Base-by-base conservation (phyloP, 805 yeast genomes). In the Metschnikowia picachoensis region DNA sequence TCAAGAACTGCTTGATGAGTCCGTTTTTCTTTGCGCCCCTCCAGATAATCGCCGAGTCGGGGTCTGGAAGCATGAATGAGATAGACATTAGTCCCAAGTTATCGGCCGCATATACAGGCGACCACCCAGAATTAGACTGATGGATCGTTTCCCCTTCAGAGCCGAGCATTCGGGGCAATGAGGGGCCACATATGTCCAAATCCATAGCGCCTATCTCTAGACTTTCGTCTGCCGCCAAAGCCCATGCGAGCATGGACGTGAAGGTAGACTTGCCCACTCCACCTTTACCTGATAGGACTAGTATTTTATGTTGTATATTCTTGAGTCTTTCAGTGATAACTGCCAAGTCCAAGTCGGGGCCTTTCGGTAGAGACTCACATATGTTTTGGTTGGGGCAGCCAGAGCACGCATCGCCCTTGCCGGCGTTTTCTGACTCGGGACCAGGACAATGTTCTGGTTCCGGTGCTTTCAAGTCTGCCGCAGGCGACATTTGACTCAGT, bases 401-500 rank as follows among this genome's bases (percentile, higher is more conserved):
- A 8, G 71, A 77, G 62, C 99, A 94, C 11, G 98, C 96, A 60
- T 88, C 96, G 3, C 88, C 91, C 57, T 85, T 81, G 8, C 99
- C 99, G 2, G 99, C 99, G 43, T 70, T 67, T 56, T 90, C 97
- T 2, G 95, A 85, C 61, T 92, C 97, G 1, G 98, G 96, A 1
- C 99, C 99, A 0, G 99, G 99, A 70, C 99, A 94, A 65, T 94
- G 98, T 61, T 90, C 97, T 1, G 99, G 98, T 59, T 85, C 95
- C 0, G 94, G 90, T 0, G 83, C 87, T 45, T 73, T 55, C 20
- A 69, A 58, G 36, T 59, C 41, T 16, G 52, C 51, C 5, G 62
- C 16, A 15, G 45, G 46, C 25, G 45, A 28, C 45, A 46, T 42
- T 20, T 2, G 20, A 20, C 20, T 20, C 20, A 4, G 6, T 20